Conservation (phyloP, 306 rosid genomes). For the Potentilla sterilis region DNA sequence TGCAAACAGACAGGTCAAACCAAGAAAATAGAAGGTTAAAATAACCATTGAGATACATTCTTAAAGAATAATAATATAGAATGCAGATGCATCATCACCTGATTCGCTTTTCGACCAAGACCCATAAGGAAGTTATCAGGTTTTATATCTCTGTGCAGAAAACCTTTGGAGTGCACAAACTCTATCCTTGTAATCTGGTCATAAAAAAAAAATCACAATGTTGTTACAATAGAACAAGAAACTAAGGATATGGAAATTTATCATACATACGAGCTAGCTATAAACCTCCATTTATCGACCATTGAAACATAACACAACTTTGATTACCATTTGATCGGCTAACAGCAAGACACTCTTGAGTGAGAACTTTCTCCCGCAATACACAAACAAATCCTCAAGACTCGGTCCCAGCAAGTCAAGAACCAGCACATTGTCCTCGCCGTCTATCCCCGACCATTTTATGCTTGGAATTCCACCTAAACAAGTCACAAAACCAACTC, state of each 20-base stretch:
- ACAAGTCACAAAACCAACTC: neutral
- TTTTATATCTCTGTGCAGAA: constrained; percentile 84
- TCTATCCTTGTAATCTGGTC: constrained; percentile 81
- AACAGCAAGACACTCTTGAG: constrained; percentile 83
- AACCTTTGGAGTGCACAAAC: constrained; percentile 93
- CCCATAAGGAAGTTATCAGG: constrained; percentile 99
- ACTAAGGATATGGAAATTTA: neutral
- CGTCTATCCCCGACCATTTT: constrained; percentile 87
- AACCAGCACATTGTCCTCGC: constrained; percentile 77
- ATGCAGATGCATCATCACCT: constrained; percentile 43
- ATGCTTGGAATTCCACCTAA: constrained; percentile 75
- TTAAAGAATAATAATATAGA: neutral
- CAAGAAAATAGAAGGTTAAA: constrained; percentile 7
- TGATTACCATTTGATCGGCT: constrained; percentile 93
- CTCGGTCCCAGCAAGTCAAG: constrained; percentile 92
- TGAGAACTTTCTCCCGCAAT: constrained; percentile 82
- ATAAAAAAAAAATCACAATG: neutral
- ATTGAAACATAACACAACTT: constrained; percentile 1
- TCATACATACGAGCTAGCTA: neutral
- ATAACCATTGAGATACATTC: constrained; percentile 4
- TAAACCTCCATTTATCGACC: constrained; percentile 17
- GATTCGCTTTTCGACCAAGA: constrained; percentile 97
- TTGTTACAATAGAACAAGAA: neutral
- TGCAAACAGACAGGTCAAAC: neutral
- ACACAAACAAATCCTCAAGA: constrained; percentile 91